A percentile compares a stretch with the other conserved stretches of the same genome.
phyloP scores from a whole-genome alignment of 371 early-diverging fungal genomes.

The Circinella minor region DNA sequence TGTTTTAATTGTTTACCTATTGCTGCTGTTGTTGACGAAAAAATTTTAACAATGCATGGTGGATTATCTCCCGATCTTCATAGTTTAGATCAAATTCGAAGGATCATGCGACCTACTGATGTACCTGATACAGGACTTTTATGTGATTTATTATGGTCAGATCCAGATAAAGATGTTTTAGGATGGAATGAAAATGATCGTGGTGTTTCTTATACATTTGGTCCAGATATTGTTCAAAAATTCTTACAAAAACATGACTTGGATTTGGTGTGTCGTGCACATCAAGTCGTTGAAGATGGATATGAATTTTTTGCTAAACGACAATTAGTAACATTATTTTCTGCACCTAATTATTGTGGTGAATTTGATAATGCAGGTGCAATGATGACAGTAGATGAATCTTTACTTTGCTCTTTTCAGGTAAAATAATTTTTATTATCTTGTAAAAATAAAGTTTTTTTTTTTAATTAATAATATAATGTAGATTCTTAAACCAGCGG shows the following conservation, averaged over 20 bases:
- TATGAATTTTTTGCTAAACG: constrained; percentile 95
- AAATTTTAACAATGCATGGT: constrained; percentile 98
- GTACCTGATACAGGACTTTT: constrained; percentile 95
- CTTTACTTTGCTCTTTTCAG: constrained; percentile 89
- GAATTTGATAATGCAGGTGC: constrained; percentile 97
- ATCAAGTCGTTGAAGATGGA: constrained; percentile 97
- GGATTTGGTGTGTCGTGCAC: constrained; percentile 93
- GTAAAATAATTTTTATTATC: constrained; percentile 28
- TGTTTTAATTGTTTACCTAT: constrained; percentile 96
- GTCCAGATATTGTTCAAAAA: constrained; percentile 81
- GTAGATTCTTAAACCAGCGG: constrained; percentile 81
- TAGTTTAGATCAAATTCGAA: constrained; percentile 84
- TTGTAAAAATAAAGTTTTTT: neutral
- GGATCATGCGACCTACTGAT: constrained; percentile 93
- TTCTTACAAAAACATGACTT: constrained; percentile 93
- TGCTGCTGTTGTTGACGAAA: constrained; percentile 94
- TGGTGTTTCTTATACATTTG: constrained; percentile 90
- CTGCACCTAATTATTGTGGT: constrained; percentile 96
- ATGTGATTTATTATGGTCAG: constrained; percentile 98
- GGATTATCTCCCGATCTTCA: constrained; percentile 95
- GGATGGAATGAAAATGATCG: constrained; percentile 94
- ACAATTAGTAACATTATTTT: constrained; percentile 93
- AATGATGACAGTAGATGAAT: constrained; percentile 97
- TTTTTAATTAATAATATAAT: neutral
- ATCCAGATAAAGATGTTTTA: constrained; percentile 87